Percentiles rank a stretch among this genome's conserved stretches.
These are phyloP conservation scores for Auricularia auricula-judae DNA, from an alignment of 768 basidiomycete species.

Conservation along the genomic window DNA sequence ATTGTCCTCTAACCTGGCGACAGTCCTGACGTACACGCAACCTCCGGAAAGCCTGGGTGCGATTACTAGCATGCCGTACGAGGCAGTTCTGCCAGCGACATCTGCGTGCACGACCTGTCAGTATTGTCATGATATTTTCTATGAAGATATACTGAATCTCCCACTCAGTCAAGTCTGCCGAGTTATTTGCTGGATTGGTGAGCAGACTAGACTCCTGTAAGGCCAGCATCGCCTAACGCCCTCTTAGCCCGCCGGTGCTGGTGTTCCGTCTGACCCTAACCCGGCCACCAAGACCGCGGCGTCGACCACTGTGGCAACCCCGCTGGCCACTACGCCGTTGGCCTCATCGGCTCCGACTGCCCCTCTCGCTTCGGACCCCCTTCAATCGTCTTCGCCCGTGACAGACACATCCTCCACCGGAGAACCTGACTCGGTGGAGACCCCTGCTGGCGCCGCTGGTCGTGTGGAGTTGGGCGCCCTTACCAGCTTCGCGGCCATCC, in stretches of 20 bases:
- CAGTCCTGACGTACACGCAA: constrained; percentile 32
- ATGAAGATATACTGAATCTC: background rate
- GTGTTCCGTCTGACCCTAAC: background rate
- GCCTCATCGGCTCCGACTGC: too few relatives aligned
- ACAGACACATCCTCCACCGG: background rate
- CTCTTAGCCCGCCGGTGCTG: background rate
- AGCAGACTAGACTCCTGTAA: background rate
- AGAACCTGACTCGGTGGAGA: background rate
- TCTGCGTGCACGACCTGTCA: background rate
- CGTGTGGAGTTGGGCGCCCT: background rate
- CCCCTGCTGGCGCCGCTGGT: background rate
- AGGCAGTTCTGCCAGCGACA: constrained; percentile 2
- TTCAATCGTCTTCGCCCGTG: background rate
- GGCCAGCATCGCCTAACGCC: background rate
- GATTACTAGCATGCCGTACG: constrained; percentile 36
- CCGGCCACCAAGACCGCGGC: too few relatives aligned
- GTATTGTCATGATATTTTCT: background rate
- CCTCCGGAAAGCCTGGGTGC: constrained; percentile 36
- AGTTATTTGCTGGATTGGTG: background rate
- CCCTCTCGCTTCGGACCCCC: background rate
- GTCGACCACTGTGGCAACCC: too few relatives aligned
- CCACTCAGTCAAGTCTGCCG: background rate
- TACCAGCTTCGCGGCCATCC: background rate
- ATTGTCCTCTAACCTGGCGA: background rate
- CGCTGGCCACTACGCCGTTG: too few relatives aligned